Evolutionary conservation across 1,284 basidiomycete species (phyloP).

Genomic region (Caloboletus firmus): DNA sequence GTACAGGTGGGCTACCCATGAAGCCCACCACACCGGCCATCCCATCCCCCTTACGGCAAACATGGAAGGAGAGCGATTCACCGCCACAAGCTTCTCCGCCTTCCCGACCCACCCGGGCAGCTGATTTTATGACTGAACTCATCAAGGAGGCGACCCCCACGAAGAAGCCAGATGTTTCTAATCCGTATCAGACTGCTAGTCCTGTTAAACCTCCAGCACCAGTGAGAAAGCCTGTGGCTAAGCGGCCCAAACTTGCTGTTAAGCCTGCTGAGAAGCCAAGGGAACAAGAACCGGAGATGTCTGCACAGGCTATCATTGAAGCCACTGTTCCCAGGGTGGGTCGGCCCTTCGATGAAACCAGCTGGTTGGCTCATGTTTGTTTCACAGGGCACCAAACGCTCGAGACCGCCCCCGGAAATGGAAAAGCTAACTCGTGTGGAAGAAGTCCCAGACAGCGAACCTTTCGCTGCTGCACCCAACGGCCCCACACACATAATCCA

Average conservation of each 20-base stretch:
- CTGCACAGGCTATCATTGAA: constrained; percentile 65
- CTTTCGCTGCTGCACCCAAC: constrained; percentile 29
- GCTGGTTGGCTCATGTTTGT: constrained; percentile 1
- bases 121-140: constrained; percentile 61
- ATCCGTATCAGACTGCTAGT: constrained; percentile 68
- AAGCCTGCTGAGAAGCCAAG: constrained; percentile 35
- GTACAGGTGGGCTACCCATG: constrained; percentile 40
- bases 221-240: constrained; percentile 41
- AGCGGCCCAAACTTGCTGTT: constrained; percentile 30
- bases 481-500: constrained; percentile 13
- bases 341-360: constrained; percentile 2
- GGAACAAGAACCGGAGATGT: constrained; percentile 40
- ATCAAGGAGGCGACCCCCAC: constrained; percentile 66
- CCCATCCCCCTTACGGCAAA: constrained; percentile 68
- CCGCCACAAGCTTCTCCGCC: constrained; percentile 40
- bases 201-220: constrained; percentile 48
- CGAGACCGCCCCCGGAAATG: constrained; percentile 56
- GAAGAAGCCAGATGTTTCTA: constrained; percentile 62
- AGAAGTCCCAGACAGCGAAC: constrained; percentile 3
- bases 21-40: constrained; percentile 59
- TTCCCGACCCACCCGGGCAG: constrained; percentile 55
- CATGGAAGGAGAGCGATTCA: constrained; percentile 51
- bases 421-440: constrained; percentile 21
- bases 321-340: constrained; percentile 69
- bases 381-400: constrained; percentile 65